Conservation (phyloP, 1,284 basidiomycete species). For the Fistulinella cinereoalba region DNA sequence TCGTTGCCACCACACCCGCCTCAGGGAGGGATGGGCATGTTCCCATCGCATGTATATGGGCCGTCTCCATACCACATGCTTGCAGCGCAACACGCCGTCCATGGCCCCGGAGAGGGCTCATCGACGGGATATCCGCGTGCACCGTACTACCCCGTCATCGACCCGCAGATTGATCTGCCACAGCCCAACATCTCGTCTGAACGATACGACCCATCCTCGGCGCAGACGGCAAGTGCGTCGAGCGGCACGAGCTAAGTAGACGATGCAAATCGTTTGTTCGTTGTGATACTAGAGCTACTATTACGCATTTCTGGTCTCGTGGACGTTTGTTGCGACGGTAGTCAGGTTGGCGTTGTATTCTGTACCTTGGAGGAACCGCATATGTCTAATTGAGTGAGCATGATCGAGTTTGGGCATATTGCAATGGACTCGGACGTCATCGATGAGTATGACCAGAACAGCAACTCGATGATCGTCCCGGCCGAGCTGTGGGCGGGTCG, state of each 20-base stretch:
- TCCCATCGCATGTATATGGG: conserved; percentile 23
- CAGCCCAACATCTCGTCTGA: conserved; percentile 36
- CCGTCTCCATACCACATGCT: conserved; percentile 31
- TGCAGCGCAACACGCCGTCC: conserved; percentile 19
- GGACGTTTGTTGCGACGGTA: conserved; percentile 4
- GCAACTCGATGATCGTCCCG: not conserved
- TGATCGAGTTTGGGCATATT: conserved; percentile 26
- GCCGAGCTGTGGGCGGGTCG: too few relatives aligned
- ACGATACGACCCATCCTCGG: conserved; percentile 30
- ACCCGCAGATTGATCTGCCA: conserved; percentile 37
- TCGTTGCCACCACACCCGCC: conserved; percentile 15
- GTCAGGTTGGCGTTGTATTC: conserved; percentile 9
- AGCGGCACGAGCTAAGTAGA: conserved; percentile 17
- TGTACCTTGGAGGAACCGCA: too few relatives aligned
- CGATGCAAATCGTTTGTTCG: not conserved
- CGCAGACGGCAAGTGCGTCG: conserved; percentile 6
- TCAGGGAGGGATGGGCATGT: conserved; percentile 18
- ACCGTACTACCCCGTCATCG: conserved; percentile 39
- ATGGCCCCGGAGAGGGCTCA: conserved; percentile 16
- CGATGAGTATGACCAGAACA: too few relatives aligned
- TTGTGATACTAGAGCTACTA: not conserved
- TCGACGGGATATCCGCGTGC: conserved; percentile 26
- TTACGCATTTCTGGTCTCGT: not conserved
- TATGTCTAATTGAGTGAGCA: too few relatives aligned
- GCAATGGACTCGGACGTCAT: too few relatives aligned